Base-by-base conservation (phyloP, 1,139 yeast species). In the Pichia sp. region DNA sequence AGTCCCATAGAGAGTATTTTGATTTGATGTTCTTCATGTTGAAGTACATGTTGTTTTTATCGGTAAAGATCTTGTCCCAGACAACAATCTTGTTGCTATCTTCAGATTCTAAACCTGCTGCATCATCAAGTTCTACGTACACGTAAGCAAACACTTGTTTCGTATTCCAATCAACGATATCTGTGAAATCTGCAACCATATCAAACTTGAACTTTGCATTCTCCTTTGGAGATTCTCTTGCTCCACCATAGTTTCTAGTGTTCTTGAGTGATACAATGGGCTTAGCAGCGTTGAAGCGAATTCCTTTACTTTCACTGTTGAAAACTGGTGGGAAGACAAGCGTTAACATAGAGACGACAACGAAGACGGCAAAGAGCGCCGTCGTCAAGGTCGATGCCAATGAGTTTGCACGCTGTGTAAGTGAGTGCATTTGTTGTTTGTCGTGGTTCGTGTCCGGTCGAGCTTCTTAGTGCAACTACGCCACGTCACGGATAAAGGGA, bases 101-200 rank as follows among this genome's bases (percentile, higher is more conserved):
- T 5, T 18, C 29, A 12, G 10, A 12, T n/a, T 62, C 68, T 2
- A 55, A 59, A 27, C 62, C 63, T 17, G 19, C 13, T n/a, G 25
- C 31, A 23, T 37, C 35, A 18, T 36, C 38, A n/a, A 44, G 87
- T 52, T 86, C 93, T 2, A 94, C 96, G 2, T 94, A 84, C 44
- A 91, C 66, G 52, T 88, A 91, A 5, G 82, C 83, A 56, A 91
- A 88, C 16, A 91, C 76, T 59, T 91, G 98, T 55, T 91, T 91
- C 11, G 98, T 91, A 61, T 91, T 91, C 96, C 97, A 91, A 59
- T 84, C 87, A 71, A 88, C 88, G 39, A 91, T 66, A 1, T 87
- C 77, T 1, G 82, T 58, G 49, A 91, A 57, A 49, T 80, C 86
- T 3, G 72, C 72, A 9, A 74, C 74, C 40, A 91, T 63, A 55